Conservation (phyloP, 148 eudicot species). For the Nyssa sinensis region DNA sequence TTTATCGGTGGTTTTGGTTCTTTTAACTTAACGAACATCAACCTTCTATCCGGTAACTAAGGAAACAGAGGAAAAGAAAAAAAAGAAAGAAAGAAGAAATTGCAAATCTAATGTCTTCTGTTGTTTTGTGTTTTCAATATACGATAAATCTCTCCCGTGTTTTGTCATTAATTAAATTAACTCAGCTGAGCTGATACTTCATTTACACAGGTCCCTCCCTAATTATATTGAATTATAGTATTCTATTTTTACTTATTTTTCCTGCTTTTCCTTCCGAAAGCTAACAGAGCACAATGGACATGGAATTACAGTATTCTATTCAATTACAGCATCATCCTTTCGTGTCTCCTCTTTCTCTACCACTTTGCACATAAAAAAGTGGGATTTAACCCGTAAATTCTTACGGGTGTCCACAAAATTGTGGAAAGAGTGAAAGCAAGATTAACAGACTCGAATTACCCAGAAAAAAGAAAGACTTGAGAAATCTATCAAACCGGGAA, state of each 20-base stretch:
- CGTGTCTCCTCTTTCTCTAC: neutral
- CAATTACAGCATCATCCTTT: neutral
- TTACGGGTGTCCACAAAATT: neutral
- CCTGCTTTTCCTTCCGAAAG: too few species aligned
- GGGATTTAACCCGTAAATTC: neutral
- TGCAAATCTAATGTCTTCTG: neutral
- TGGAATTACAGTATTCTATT: neutral
- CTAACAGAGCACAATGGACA: too few species aligned
- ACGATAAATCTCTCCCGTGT: neutral
- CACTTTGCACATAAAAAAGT: too few species aligned
- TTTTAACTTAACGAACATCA: neutral
- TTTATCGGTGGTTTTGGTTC: neutral
- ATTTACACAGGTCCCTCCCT: too few species aligned
- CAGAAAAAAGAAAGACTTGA: too few species aligned
- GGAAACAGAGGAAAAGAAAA: neutral
- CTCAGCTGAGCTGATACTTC: too few species aligned
- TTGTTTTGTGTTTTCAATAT: neutral
- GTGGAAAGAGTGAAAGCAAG: neutral
- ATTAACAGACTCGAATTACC: too few species aligned
- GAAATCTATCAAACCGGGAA: too few species aligned
- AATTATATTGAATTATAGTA: too few species aligned
- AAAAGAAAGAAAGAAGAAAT: neutral
- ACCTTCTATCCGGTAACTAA: neutral
- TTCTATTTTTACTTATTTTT: too few species aligned
- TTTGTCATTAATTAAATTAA: neutral